Evolutionary conservation across 768 basidiomycete species (phyloP), one percentile per base, ranked within the genome.

Genomic region (Suillus spraguei): DNA sequence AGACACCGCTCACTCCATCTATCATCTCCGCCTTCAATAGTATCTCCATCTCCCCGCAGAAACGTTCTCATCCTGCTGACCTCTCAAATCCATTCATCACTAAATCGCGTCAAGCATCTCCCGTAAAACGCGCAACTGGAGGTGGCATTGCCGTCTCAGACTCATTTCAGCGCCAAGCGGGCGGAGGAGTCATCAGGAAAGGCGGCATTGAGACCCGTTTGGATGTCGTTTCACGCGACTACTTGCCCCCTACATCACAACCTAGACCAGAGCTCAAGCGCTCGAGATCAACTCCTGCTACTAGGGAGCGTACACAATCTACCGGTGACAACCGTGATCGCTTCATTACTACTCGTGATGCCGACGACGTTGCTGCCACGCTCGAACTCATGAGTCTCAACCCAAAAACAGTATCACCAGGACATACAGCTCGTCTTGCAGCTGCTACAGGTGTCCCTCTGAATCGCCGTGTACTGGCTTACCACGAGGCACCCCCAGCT

Each of bases 381-480:
- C 85, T 92, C 42, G 87, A 88, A 64, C 78, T 87, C 66, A 79
- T 89, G 77, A 76, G 83, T 62, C 74, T 88, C 68, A 86, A 87
- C 71, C 77, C 86, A 0, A 79, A 82, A 49, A 78, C 83, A 1
- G 78, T 83, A 14, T 93, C 92, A 0, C 91, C 91, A 1, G 85
- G 87, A 0, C 92, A 94, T 70, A 91, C 91, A 0, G 89, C 90
- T 13, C 85, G 92, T 46, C 83, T 94, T 22, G 89, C 85, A 7
- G 87, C 83, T 1, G 92, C 92, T 1, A 85, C 91, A 0, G 92
- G 91, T 24, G 83, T 94, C 16, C 87, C 89, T 11, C 75, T 91
- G 59, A 91, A 90, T 69, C 86, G 89, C 28, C 90, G 95, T 39
- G 90, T 97, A 59, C 84, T 97, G 8, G 89, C 91, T 6, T 97